Conservation (phyloP, 2,329 filamentous ascomycete species). For the Xylaria sp. region DNA sequence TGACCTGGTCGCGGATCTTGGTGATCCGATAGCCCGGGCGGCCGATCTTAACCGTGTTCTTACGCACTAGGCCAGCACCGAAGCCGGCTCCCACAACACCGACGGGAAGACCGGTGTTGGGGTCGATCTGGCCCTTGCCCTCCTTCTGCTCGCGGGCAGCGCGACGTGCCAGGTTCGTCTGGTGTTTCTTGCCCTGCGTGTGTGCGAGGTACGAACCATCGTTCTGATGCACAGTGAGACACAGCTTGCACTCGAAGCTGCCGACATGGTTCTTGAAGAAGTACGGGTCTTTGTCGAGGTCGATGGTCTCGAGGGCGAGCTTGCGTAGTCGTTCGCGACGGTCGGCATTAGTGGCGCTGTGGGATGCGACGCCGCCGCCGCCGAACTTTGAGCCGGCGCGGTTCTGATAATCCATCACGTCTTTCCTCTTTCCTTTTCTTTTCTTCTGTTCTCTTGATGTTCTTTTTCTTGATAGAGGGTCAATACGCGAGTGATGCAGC, state of each 20-base stretch:
- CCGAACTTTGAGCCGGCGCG: slow-evolving; percentile 97
- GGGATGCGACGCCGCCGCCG: slow-evolving; percentile 93
- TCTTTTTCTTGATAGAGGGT: background rate
- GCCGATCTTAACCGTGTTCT: slow-evolving; percentile 93
- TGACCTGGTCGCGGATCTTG: slow-evolving; percentile 89
- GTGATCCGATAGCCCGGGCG: slow-evolving; percentile 98
- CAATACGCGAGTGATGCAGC: background rate
- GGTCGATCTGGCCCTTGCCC: slow-evolving; percentile 76
- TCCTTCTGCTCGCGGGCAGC: slow-evolving; percentile 96
- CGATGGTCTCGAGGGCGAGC: slow-evolving; percentile 97
- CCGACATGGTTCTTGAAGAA: slow-evolving; percentile 99
- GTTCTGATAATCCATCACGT: slow-evolving; percentile 80
- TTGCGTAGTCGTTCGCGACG: slow-evolving; percentile 96
- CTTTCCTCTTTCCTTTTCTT: background rate
- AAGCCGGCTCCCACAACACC: slow-evolving; percentile 80
- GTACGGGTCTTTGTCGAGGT: slow-evolving; percentile 99
- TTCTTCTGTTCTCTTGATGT: background rate
- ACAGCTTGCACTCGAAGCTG: slow-evolving; percentile 96
- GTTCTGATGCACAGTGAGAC: slow-evolving; percentile 97
- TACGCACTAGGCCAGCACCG: slow-evolving; percentile 70
- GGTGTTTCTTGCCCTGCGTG: slow-evolving; percentile 98
- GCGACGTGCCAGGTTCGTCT: slow-evolving; percentile 95
- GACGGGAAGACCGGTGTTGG: slow-evolving; percentile 74
- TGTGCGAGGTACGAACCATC: slow-evolving; percentile 98
- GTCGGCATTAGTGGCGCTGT: slow-evolving; percentile 94